Evolutionary conservation across 2,329 filamentous ascomycete genomes (phyloP).

Genomic region (Magnaporthiopsis poae): DNA sequence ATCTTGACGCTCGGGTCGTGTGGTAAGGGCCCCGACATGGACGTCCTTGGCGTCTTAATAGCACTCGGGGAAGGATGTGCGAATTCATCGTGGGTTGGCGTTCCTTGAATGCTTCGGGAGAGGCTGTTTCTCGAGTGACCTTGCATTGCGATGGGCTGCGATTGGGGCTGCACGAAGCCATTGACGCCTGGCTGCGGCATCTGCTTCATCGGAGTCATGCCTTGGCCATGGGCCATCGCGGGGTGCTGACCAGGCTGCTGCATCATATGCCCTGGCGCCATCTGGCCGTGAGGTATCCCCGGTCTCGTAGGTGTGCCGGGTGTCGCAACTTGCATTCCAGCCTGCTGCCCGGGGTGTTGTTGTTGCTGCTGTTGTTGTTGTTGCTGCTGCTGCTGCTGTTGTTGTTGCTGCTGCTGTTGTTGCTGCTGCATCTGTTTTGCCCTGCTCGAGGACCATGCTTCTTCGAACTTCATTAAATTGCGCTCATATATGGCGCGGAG

Average conservation of each 20-base stretch:
- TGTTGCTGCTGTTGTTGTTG: conserved; percentile 36
- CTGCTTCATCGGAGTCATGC: conserved; percentile 35
- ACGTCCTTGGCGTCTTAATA: conserved; percentile 22
- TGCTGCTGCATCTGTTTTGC: conserved; percentile 44
- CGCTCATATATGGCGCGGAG: conserved; percentile 65
- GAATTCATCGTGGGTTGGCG: conserved; percentile 31
- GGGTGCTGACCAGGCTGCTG: conserved; percentile 26
- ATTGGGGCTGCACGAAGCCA: conserved; percentile 39
- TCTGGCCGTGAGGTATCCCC: conserved; percentile 26
- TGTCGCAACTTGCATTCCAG: conserved; percentile 19
- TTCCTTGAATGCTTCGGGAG: conserved; percentile 40
- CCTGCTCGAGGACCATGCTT: conserved; percentile 49
- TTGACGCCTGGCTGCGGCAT: conserved; percentile 38
- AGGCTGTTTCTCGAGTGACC: conserved; percentile 42
- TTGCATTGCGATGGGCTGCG: conserved; percentile 29
- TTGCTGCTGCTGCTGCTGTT: too few species aligned
- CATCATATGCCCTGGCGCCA: conserved; percentile 30
- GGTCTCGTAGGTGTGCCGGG: conserved; percentile 35
- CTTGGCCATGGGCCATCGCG: conserved; percentile 28
- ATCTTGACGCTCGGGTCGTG: conserved; percentile 24
- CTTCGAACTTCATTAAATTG: conserved; percentile 69
- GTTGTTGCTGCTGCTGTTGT: conserved; percentile 26
- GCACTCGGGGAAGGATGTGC: conserved; percentile 35
- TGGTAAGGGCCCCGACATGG: conserved; percentile 17
- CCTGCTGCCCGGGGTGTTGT: conserved; percentile 29